Evolutionary conservation across 23 red algal genomes (phyloP).

Genomic region (Cyanidioschyzon merolae): DNA sequence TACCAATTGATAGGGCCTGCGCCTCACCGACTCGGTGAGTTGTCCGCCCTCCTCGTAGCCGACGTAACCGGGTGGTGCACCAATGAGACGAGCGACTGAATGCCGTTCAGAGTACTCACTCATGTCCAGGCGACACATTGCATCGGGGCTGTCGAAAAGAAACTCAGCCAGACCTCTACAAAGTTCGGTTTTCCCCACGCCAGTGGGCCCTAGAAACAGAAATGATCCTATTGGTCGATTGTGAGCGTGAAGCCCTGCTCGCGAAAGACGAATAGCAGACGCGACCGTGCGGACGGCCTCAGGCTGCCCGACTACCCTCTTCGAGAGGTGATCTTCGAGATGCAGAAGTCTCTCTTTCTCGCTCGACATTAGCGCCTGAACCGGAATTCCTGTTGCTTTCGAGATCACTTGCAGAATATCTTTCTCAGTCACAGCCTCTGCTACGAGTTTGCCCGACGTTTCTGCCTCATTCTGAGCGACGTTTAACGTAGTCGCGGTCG

Average conservation of each 20-base stretch:
- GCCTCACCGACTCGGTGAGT: constrained; percentile 44
- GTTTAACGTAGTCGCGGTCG: neutral
- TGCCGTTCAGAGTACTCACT: constrained; percentile 54
- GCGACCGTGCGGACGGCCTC: constrained; percentile 31
- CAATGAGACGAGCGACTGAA: constrained; percentile 43
- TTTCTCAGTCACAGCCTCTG: constrained; percentile 32
- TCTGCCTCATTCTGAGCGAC: neutral
- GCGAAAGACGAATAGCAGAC: constrained; percentile 22
- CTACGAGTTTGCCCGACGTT: constrained; percentile 9
- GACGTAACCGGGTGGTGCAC: constrained; percentile 53
- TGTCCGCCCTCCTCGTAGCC: constrained; percentile 61
- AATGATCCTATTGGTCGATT: constrained; percentile 46
- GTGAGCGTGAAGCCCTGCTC: constrained; percentile 31
- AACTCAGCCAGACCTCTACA: constrained; percentile 37
- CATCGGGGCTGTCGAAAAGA: constrained; percentile 32
- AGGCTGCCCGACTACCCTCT: constrained; percentile 39
- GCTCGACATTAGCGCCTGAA: constrained; percentile 23
- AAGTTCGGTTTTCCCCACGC: constrained; percentile 54
- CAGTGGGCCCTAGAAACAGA: constrained; percentile 55
- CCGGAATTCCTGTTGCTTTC: constrained; percentile 40
- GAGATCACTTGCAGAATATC: constrained; percentile 45
- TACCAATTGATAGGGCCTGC: constrained; percentile 44
- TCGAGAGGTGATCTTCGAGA: constrained; percentile 29
- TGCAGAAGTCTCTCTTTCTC: constrained; percentile 34
- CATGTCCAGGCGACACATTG: constrained; percentile 48